A percentile compares a stretch with the other conserved stretches of the same genome.
Conservation (phyloP, 192 early-diverging fungal genomes). For the Geranomyces variabilis region DNA sequence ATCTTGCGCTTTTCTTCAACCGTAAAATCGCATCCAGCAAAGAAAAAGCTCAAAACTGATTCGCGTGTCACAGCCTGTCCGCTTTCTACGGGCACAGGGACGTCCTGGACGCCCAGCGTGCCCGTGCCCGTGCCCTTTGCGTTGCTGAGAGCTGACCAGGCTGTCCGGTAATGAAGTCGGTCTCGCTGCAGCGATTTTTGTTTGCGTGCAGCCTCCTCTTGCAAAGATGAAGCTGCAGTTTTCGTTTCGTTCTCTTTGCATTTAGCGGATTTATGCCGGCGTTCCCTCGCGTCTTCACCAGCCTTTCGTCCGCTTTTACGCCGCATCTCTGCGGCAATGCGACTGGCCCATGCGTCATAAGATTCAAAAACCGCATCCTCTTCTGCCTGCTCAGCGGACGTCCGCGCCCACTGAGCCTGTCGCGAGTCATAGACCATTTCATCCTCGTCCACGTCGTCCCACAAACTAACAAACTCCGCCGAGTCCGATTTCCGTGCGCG, state of each 20-base stretch:
- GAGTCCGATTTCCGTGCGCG: not conserved
- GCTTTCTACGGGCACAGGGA: constrained; percentile 8
- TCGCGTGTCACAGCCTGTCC: not conserved
- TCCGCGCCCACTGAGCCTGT: constrained; percentile 18
- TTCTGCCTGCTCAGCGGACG: not conserved
- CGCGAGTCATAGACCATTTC: constrained; percentile 15
- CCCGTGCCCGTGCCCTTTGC: too few species aligned
- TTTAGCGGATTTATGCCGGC: not conserved
- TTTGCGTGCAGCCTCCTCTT: not conserved
- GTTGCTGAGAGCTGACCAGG: not conserved
- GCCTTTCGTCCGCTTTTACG: not conserved
- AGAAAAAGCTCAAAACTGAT: constrained; percentile 10
- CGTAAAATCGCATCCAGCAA: constrained; percentile 14
- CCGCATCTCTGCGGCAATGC: constrained; percentile 14
- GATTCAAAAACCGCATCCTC: constrained; percentile 2
- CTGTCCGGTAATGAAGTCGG: not conserved
- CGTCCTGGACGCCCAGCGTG: not conserved
- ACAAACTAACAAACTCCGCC: constrained; percentile 1
- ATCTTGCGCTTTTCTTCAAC: constrained; percentile 23
- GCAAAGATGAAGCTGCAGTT: not conserved
- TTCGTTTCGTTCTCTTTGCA: not conserved
- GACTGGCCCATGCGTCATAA: constrained; percentile 30
- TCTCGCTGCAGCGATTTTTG: constrained; percentile 2
- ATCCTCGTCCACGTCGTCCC: constrained; percentile 24
- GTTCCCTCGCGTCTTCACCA: not conserved